Evolutionary conservation across 2,329 filamentous ascomycete genomes (phyloP), one percentile per base, ranked within the genome.

Genomic region (Dendryphion nanum): DNA sequence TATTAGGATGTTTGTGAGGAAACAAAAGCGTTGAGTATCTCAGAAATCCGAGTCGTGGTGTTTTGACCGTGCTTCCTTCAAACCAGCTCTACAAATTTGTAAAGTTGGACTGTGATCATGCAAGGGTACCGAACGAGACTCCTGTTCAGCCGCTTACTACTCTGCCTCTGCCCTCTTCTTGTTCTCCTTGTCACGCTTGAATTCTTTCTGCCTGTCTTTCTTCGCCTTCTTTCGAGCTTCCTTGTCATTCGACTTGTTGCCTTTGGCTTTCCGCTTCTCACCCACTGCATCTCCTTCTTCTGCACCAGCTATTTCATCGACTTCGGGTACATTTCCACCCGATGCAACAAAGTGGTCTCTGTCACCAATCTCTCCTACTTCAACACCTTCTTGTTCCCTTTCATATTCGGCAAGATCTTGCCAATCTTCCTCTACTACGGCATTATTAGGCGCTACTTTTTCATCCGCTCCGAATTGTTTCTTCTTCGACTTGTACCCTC

Each of bases 181-280:
- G 41, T 61, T 51, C 37, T 59, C 58, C 23, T 57, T 62, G 29
- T 69, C 55, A 26, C 47, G 50, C 54, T 61, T 61, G 32, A 59
- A 44, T 19, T 61, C 52, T 23, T 69, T 60, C 48, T 68, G n/a
- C 30, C 28, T 26, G 21, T 33, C 63, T 47, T 53, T 56, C 59
- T 66, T 67, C 17, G 63, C 58, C 47, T 78, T 77, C 50, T 80
- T 74, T 63, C 85, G 85, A 55, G 82, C 79, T 2, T 71, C 71
- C 66, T 79, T 85, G 40, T 79, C 73, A 36, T 28, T 13, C 18
- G 24, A 24, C 66, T 69, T 55, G 72, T 76, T 62, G 7, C 18
- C 34, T 3, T 30, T 30, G 8, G 7, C 33, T 33, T 45, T 85
- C 20, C 38, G 35, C 42, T 36, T 38, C 32, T 41, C 34, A 12